A percentile compares a stretch with the other conserved stretches of the same genome.
Evolutionary conservation across 345 rosid species (phyloP).

Genomic region (Psidium friedrichsthalianum): DNA sequence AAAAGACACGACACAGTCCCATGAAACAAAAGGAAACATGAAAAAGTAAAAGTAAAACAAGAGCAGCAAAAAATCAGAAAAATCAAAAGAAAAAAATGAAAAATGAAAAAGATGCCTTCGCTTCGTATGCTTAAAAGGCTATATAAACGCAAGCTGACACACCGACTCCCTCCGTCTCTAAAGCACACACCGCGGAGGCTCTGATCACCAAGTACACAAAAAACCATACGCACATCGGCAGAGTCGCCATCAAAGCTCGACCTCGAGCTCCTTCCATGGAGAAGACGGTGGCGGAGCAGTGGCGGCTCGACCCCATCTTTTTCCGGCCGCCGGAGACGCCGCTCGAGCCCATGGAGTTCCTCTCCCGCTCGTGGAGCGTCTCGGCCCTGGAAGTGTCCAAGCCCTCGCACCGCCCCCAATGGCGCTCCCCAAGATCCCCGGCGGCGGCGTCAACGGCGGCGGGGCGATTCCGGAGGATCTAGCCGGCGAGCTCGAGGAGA

Average conservation of each 20-base stretch:
- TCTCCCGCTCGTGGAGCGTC: slow-evolving; percentile 92
- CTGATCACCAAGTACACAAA: background rate
- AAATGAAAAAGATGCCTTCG: background rate
- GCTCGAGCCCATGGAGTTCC: slow-evolving; percentile 88
- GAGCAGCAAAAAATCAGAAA: background rate
- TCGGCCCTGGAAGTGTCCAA: slow-evolving; percentile 81
- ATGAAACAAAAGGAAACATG: background rate
- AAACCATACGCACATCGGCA: background rate
- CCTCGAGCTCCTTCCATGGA: slow-evolving; percentile 26
- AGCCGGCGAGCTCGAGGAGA: slow-evolving; percentile 52
- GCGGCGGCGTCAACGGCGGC: background rate
- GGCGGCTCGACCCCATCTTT: slow-evolving; percentile 47
- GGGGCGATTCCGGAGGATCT: slow-evolving; percentile 50
- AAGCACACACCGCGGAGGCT: too few relatives aligned
- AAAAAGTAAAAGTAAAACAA: background rate
- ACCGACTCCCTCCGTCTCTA: background rate
- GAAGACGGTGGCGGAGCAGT: slow-evolving; percentile 34
- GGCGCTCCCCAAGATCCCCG: slow-evolving; percentile 32
- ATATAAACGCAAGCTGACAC: background rate
- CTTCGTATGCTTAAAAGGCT: background rate
- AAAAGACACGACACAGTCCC: background rate
- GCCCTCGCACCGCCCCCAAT: slow-evolving; percentile 50
- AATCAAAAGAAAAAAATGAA: background rate
- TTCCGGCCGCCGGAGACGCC: slow-evolving; percentile 90
- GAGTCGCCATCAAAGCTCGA: background rate